phyloP scores from a whole-genome alignment of 768 basidiomycete genomes.

The Xanthoconium purpureum region DNA sequence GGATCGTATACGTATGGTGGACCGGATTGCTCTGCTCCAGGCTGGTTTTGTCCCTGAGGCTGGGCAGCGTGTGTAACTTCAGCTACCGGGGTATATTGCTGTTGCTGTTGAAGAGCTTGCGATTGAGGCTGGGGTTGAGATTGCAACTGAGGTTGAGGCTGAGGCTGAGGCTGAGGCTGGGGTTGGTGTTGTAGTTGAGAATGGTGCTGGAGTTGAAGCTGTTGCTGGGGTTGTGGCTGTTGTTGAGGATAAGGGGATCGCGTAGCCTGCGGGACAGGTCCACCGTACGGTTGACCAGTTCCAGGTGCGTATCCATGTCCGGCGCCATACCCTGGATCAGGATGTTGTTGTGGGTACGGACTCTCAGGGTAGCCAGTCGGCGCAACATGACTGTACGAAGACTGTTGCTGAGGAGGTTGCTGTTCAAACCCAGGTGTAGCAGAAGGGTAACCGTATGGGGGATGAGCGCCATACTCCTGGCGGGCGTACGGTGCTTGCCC shows the following conservation, averaged over 20 bases:
- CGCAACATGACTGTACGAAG: conserved; percentile 25
- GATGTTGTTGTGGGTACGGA: conserved; percentile 27
- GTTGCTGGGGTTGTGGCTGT: conserved; percentile 29
- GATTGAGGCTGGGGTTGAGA: conserved; percentile 40
- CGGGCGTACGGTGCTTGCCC: conserved; percentile 27
- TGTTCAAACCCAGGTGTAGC: conserved; percentile 41
- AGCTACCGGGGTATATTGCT: conserved; percentile 7
- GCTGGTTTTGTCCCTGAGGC: conserved; percentile 14
- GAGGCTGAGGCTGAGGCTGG: conserved; percentile 23
- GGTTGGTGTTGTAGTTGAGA: conserved; percentile 25
- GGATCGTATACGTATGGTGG: conserved; percentile 63
- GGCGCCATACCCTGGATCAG: conserved; percentile 21
- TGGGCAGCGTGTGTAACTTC: conserved; percentile 10
- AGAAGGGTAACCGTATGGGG: conserved; percentile 45
- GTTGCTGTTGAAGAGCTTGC: conserved; percentile 28
- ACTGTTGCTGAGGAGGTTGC: conserved; percentile 33
- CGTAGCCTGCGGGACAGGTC: conserved; percentile 25
- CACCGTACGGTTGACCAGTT: conserved; percentile 22
- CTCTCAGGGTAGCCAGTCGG: conserved; percentile 25
- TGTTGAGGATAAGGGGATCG: conserved; percentile 34
- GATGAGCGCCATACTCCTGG: conserved; percentile 37
- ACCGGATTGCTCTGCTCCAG: conserved; percentile 28
- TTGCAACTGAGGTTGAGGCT: conserved; percentile 17
- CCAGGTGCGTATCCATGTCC: conserved; percentile 22
- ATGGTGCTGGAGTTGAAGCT: conserved; percentile 39